Base-by-base conservation (phyloP, 2,329 filamentous ascomycete genomes). In the Podosphaera fusca region DNA sequence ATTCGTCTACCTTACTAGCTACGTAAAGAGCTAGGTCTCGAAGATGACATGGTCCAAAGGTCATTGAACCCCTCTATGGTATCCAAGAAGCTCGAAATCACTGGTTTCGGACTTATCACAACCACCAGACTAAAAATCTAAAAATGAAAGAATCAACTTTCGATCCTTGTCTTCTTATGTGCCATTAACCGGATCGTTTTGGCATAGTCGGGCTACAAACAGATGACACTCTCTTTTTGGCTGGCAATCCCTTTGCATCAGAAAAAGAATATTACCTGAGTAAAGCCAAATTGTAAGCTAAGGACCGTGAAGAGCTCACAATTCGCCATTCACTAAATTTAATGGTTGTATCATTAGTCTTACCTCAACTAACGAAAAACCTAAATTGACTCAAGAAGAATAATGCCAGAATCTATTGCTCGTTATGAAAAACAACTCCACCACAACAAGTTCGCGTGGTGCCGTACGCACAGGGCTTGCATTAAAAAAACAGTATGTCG, bases 201-300 rank as follows among this genome's bases (percentile, higher is more conserved):
- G 49, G 58, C n/a, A 35, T 61, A n/a, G 45, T 61, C 29, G 50
- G 57, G 2, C 34, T 61, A 30, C 46, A 60, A 54, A 61, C 57
- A 1, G 54, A 61, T 36, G 46, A 60, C 57, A 60, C 56, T 8
- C 51, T 61, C 8, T 56, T 59, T 52, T 2, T 60, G 30, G 55
- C 45, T n/a, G 40, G 55, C 14, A 14, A 46, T 2, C n/a, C 36
- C 1, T 61, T 61, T 45, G 33, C 31, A 31, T 36, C 8, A 12
- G 1, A 8, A 8, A 51, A 61, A 36, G 1, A 60, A 54, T 30
- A 54, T 10, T 21, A 59, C 21, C 55, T 59, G 36, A 35, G 52
- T 2, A 52, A 59, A 21, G 59, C 56, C 29, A 29, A 42, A n/a
- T 61, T 61, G n/a, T 4, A 10, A 42, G 29, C 55, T 4, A 57